Conservation (phyloP, 495 filamentous ascomycete genomes). For the Neurospora africana region DNA sequence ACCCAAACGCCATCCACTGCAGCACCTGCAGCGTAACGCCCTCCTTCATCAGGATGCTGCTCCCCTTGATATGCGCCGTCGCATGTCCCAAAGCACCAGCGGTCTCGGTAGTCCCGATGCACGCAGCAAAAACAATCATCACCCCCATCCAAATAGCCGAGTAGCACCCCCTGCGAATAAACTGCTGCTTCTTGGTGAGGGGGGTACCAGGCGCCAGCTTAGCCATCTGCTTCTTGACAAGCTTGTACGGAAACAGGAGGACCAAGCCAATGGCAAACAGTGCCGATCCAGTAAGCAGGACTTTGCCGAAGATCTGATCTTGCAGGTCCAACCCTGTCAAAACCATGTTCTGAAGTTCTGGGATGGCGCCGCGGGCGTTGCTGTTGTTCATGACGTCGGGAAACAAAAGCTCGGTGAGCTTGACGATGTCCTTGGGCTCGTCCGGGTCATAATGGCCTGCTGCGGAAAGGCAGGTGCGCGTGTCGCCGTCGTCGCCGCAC, state of each 20-base stretch:
- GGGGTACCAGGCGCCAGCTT: conserved; percentile 8
- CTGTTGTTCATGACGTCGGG: neutral
- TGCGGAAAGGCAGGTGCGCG: conserved; percentile 13
- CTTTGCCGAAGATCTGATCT: conserved; percentile 11
- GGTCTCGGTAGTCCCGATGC: conserved; percentile 17
- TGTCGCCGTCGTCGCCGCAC: conserved; percentile 17
- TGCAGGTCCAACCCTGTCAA: conserved; percentile 18
- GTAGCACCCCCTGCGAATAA: neutral
- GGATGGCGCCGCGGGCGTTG: neutral
- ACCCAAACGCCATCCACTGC: conserved; percentile 26
- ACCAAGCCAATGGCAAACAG: conserved; percentile 25
- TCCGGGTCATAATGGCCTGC: conserved; percentile 4
- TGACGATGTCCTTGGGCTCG: conserved; percentile 7
- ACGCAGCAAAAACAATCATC: conserved; percentile 10
- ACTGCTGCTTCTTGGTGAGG: neutral
- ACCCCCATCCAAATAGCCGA: neutral
- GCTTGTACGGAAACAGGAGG: conserved; percentile 11
- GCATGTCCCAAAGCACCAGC: conserved; percentile 14
- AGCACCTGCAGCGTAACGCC: conserved; percentile 22
- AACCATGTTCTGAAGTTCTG: conserved; percentile 11
- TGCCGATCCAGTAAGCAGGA: conserved; percentile 13
- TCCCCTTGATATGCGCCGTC: conserved; percentile 2
- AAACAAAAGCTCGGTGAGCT: neutral
- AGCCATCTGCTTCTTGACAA: neutral
- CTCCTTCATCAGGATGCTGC: conserved; percentile 11